Conservation (phyloP, 2,329 filamentous ascomycete genomes). For the Pseudogymnoascus sp. region DNA sequence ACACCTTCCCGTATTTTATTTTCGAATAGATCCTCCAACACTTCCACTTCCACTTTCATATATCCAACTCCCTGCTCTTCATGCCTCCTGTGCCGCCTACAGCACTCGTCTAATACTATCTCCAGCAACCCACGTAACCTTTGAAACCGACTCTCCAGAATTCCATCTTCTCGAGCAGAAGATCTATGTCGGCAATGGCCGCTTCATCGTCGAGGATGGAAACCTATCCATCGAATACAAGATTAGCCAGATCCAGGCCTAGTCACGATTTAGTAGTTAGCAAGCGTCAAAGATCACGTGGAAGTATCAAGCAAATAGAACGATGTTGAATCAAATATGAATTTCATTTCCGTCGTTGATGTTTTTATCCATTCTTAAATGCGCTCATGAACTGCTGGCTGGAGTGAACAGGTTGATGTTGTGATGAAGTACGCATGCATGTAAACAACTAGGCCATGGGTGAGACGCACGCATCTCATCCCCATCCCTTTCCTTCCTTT, state of each 20-base stretch:
- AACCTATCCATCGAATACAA: slow-evolving; percentile 36
- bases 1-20: neutral
- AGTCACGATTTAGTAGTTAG: neutral
- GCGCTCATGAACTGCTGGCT: slow-evolving; percentile 7
- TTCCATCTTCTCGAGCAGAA: slow-evolving; percentile 33
- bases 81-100: neutral
- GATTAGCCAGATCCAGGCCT: slow-evolving; percentile 30
- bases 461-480: slow-evolving; percentile 5
- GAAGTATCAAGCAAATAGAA: neutral
- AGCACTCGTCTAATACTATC: neutral
- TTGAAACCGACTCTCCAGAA: slow-evolving; percentile 32
- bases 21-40: neutral
- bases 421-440: slow-evolving; percentile 9
- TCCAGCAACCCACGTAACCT: slow-evolving; percentile 32
- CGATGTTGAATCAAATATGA: slow-evolving; percentile 6
- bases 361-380: slow-evolving; percentile 8
- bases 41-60: neutral
- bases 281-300: neutral
- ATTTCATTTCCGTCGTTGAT: slow-evolving; percentile 6
- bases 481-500: neutral
- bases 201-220: slow-evolving; percentile 33
- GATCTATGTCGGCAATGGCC: slow-evolving; percentile 36
- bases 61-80: neutral
- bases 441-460: neutral
- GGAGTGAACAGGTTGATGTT: neutral